Evolutionary conservation across 2,329 filamentous ascomycete genomes (phyloP), one percentile per base, ranked within the genome.

Genomic region (Sarocladium brachiariae): DNA sequence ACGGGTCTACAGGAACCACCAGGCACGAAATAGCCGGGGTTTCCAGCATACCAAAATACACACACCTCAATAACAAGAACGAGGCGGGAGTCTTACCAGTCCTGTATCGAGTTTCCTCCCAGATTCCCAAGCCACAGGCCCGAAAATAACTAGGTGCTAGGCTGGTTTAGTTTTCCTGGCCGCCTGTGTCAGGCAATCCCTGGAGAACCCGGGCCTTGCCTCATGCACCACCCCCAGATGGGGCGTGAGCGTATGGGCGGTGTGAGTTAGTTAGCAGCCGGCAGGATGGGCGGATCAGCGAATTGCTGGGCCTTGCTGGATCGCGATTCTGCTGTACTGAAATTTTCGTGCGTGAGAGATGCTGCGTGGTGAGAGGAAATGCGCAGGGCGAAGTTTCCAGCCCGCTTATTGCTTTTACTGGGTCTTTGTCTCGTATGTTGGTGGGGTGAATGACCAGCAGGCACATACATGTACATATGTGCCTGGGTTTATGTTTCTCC

Each of bases 291-390:
- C 34, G 9, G 8, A 37, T 6, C 16, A 18, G n/a, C n/a, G 8
- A 37, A n/a, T 39, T 23, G 16, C 16, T 37, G 34, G 37, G 37
- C n/a, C n/a, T n/a, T 39, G 37, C 37, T 39, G 27, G 27, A n/a
- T n/a, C n/a, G n/a, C n/a, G n/a, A n/a, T n/a, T 14, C 31, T 46
- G 53, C 53, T 60, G 58, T 60, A 50, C 59, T 61, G 56, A 61
- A 43, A 43, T 25, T 23, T 43, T 43, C 39, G 23, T 43, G 39
- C 39, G 58, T 57, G 60, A 56, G 56, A 54, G 50, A 53, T 54
- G 50, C 51, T 56, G 50, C 52, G 54, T 54, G 53, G 58, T 57
- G 59, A 61, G 54, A 58, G 56, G 56, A 60, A 57, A 55, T 61
- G 54, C 39, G 39, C 39, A 43, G 39, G 39, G 39, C 59, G 57